Conservation (phyloP, 1,284 basidiomycete species). For the Trichosporon inkin region DNA sequence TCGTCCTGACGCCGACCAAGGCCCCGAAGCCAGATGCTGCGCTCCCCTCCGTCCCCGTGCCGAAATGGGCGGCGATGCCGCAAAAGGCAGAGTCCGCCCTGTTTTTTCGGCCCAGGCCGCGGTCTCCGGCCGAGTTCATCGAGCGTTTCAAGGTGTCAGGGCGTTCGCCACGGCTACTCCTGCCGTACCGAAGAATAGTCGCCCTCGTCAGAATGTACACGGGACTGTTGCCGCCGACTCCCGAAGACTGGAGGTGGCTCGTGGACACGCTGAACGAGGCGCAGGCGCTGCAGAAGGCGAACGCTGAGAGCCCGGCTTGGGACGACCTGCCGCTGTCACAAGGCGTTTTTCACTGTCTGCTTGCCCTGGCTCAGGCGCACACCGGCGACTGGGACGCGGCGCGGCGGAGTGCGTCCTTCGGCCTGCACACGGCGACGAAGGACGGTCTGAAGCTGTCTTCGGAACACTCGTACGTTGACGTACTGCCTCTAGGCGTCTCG, state of each 20-base stretch:
- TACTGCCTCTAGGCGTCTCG: neutral
- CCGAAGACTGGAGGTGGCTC: constrained; percentile 19
- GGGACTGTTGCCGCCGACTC: neutral
- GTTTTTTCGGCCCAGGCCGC: neutral
- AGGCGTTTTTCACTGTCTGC: constrained; percentile 5
- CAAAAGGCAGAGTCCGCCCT: neutral
- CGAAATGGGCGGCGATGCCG: constrained; percentile 8
- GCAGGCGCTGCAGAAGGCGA: neutral
- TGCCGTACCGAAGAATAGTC: constrained; percentile 3
- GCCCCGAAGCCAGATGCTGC: neutral
- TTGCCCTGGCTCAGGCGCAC: constrained; percentile 9
- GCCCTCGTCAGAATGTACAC: constrained; percentile 9
- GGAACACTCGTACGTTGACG: neutral
- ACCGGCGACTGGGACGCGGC: constrained; percentile 11
- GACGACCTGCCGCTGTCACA: constrained; percentile 10
- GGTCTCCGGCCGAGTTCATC: neutral
- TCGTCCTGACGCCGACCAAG: constrained; percentile 11
- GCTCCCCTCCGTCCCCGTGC: neutral
- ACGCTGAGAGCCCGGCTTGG: neutral
- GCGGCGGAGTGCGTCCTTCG: neutral
- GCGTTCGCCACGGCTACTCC: neutral
- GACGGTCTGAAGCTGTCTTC: neutral
- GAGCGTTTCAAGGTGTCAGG: neutral
- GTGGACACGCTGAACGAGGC: neutral
- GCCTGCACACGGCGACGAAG: neutral